Base-by-base conservation (phyloP, 2,329 filamentous ascomycete species). In the Pseudocercospora pini-densiflorae region DNA sequence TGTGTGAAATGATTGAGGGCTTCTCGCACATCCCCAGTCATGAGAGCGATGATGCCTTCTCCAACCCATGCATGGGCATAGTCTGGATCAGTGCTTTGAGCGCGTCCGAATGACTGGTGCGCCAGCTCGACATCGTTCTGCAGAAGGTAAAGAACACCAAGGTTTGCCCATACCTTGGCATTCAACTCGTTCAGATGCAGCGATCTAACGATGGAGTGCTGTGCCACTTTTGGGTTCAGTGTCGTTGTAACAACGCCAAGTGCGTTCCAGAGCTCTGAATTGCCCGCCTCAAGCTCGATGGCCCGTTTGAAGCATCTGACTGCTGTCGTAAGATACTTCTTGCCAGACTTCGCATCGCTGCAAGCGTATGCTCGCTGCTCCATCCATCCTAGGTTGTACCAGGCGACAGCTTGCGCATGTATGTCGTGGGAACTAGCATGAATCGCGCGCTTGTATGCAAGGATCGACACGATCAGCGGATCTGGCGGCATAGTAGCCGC, bases 251-350 rank as follows among this genome's bases (percentile, higher is more conserved):
- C 93, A 3, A 98, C 92, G 59, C 94, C 95, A 2, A 99, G 85
- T 0, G 95, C 90, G 76, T 98, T 98, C 95, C 95, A 99, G 78
- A 98, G 98, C 72, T 98, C 94, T 0, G 92, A 84, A 76, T 98
- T 99, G 60, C 93, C 92, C 6, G 94, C 92, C 79, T 99, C 96
- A 0, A 97, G 85, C 79, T 98, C 95, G 70, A 99, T 99, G 0
- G 95, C 92, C 53, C 92, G 87, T 81, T 99, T 99, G 85, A 99
- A 98, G 73, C 92, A 95, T 62, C 90, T 87, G 69, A 98, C 90
- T 1, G 95, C 88, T 6, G 93, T 90, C 77, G 91, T 94, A 55
- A 95, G 83, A 71, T 93, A 93, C 71, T 85, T 86, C 75, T 88
- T 69, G 85, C 83, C 73, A 85, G 90, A 74, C 64, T 88, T 89